Conservation (phyloP, 129 eudicot genomes). For the Arctium lappa region DNA sequence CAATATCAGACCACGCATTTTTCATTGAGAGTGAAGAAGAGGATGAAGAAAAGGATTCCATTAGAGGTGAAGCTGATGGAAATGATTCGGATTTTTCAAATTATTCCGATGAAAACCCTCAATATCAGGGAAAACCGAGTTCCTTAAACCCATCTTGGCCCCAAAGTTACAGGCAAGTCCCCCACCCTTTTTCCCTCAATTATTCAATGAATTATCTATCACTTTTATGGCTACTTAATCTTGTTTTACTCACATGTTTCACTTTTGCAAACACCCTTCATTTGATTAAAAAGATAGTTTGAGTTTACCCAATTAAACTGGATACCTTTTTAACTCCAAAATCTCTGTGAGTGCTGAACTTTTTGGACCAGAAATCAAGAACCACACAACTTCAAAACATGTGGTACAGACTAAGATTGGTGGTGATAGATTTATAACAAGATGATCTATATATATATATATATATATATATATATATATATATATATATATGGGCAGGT, state of each 20-base stretch:
- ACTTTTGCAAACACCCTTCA: neutral
- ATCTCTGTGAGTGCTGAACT: neutral
- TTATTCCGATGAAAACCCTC: slow-evolving; percentile 43
- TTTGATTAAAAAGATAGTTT: neutral
- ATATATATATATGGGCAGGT: too few relatives aligned
- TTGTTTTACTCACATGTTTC: neutral
- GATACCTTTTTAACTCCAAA: neutral
- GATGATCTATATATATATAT: neutral
- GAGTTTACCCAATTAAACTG: neutral
- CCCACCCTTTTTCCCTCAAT: neutral
- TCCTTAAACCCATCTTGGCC: slow-evolving; percentile 74
- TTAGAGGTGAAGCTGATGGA: slow-evolving; percentile 47
- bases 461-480: too few relatives aligned
- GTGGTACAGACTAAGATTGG: neutral
- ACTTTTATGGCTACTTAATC: neutral
- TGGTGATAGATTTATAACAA: neutral
- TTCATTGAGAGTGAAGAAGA: slow-evolving; percentile 81
- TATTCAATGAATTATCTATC: neutral
- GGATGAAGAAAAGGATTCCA: slow-evolving; percentile 45
- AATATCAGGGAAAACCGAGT: slow-evolving; percentile 46
- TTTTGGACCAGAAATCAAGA: neutral
- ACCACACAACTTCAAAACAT: neutral
- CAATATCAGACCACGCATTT: slow-evolving; percentile 65
- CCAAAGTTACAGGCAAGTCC: slow-evolving; percentile 73
- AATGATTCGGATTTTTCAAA: slow-evolving; percentile 63